These are phyloP conservation scores for Raddia distichophylla DNA, from an alignment of 176 grass and related monocot genomes.

Conservation along the genomic window DNA sequence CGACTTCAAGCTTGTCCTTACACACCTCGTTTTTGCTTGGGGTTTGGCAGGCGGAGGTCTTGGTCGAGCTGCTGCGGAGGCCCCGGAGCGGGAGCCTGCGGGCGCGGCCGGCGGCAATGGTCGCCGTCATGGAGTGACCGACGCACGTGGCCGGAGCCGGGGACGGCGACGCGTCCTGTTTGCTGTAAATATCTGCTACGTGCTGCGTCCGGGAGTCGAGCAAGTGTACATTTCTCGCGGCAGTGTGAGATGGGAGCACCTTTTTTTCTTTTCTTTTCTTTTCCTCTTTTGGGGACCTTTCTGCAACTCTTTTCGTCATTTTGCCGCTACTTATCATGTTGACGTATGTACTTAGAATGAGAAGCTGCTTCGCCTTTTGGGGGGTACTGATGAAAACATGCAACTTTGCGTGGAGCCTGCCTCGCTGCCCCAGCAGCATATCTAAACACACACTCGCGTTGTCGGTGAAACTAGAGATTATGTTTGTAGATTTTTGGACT, in stretches of 20 bases:
- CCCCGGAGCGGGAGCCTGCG: constrained; percentile 32
- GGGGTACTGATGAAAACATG: too few relatives aligned
- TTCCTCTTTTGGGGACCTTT: neutral
- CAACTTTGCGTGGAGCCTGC: too few relatives aligned
- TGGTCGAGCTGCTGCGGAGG: constrained; percentile 52
- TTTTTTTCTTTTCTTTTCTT: neutral
- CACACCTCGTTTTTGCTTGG: constrained; percentile 29
- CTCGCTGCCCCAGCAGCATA: too few relatives aligned
- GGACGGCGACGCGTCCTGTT: too few relatives aligned
- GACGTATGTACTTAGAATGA: too few relatives aligned
- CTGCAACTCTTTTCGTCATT: neutral
- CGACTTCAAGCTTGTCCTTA: too few relatives aligned
- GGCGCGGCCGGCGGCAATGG: constrained; percentile 20
- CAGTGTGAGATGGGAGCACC: neutral
- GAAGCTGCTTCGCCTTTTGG: too few relatives aligned
- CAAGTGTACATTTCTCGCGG: neutral
- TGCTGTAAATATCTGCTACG: neutral
- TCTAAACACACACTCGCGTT: too few relatives aligned
- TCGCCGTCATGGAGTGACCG: neutral
- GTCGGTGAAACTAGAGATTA: too few relatives aligned
- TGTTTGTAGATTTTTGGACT: too few relatives aligned
- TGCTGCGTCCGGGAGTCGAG: neutral
- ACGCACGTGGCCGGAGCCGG: neutral
- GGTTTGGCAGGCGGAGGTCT: constrained; percentile 45
- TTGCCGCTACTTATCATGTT: neutral